Base-by-base conservation (phyloP, 1,284 basidiomycete species). In the Trichosporon ovoides region DNA sequence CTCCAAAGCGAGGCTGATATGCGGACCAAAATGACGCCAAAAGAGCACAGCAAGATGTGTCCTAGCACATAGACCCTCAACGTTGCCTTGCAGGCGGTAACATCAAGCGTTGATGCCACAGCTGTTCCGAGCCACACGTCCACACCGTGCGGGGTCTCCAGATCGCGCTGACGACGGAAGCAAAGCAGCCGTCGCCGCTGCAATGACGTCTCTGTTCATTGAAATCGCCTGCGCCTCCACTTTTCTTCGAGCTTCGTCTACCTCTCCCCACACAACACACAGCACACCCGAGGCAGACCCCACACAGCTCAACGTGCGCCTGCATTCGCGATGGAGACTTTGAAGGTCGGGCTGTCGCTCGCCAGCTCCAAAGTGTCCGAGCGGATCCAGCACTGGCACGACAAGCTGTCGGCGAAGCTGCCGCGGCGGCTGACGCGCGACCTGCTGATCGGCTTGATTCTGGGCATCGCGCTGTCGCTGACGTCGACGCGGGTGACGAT, bases 381-480 rank as follows among this genome's bases (percentile, higher is more conserved):
- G 36, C 49, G n/a, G n/a, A 48, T 18, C 19, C 38, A 31, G 18
- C 38, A 37, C 13, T 56, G 54, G 52, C 31, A 38, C 31, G 11
- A 38, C 35, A 43, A 35, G 37, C 50, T 70, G 14, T 50, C 58
- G 2, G 35, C 48, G 3, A 57, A 61, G 49, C 58, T 73, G 0
- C 68, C 71, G 1, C 37, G 53, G n/a, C 58, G 65, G 35, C 52
- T 77, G 43, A 72, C 73, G 3, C 67, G 75, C 9, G 74, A 77
- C 53, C 68, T 90, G 11, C 68, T 87, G 57, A 82, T 84, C 57
- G 88, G 88, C 55, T 70, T 89, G 19, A 56, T 89, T 37, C 67
- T 88, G 31, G 89, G 88, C 1, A 81, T 90, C 61, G 84, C 85
- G 0, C 75, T 89, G 19, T 87, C 87, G 2, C 57, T 87, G 3